A percentile compares a stretch with the other conserved stretches of the same genome.
phyloP scores from a whole-genome alignment of 352 stramenopile genomes.

The Pythium folliculosum region DNA sequence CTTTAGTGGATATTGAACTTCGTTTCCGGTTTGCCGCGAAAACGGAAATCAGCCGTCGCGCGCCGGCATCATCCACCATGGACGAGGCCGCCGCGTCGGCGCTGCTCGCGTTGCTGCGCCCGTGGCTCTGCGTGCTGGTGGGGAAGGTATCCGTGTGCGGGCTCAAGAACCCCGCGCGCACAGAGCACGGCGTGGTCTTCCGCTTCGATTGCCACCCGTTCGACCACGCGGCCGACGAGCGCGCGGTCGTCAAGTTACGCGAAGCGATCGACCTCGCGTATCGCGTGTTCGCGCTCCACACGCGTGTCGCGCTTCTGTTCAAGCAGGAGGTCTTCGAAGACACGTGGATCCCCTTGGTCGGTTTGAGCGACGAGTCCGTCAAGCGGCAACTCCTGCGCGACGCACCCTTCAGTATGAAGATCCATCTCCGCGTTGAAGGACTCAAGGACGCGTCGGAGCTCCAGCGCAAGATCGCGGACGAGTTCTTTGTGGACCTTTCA shows the following conservation, averaged over 20 bases:
- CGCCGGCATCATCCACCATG: not conserved
- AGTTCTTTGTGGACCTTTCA: not conserved
- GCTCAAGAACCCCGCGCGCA: not conserved
- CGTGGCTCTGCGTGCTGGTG: not conserved
- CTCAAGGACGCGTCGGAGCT: not conserved
- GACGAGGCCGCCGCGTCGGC: not conserved
- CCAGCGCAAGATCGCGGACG: not conserved
- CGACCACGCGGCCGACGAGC: not conserved
- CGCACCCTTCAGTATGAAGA: not conserved
- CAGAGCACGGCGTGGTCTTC: not conserved
- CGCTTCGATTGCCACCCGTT: not conserved
- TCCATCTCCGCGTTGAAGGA: not conserved
- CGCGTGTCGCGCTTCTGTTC: not conserved
- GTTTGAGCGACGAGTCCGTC: not conserved
- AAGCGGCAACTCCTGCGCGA: not conserved
- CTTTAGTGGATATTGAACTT: too few relatives aligned
- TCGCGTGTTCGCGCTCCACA: not conserved
- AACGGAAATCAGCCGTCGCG: not conserved
- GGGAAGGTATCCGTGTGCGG: not conserved
- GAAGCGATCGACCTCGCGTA: constrained; percentile 1
- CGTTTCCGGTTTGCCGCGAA: not conserved
- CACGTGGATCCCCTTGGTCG: not conserved
- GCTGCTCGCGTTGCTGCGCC: not conserved
- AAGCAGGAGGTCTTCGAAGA: too few relatives aligned
- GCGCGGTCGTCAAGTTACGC: not conserved